These are phyloP conservation scores for Entamoeba histolytica DNA, from an alignment of 208 protist genomes.

Conservation along the genomic window DNA sequence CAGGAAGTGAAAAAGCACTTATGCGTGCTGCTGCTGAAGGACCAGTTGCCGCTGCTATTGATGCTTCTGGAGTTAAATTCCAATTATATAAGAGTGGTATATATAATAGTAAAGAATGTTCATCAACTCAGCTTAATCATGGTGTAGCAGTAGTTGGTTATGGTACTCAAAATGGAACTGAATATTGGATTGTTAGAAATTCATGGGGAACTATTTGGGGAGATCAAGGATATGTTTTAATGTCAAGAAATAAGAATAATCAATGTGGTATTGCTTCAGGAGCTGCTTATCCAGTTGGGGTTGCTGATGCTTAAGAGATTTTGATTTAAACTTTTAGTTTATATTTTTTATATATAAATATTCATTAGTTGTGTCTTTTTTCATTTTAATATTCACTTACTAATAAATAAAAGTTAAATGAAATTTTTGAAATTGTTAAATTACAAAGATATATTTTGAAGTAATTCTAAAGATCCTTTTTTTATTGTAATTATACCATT, in stretches of 20 bases:
- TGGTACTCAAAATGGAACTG: not conserved
- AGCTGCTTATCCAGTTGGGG: not conserved
- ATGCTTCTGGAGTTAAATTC: not conserved
- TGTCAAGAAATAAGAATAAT: not conserved
- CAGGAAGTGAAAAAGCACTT: not conserved
- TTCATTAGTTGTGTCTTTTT: too few species aligned
- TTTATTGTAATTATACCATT: not conserved
- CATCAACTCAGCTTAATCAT: not conserved
- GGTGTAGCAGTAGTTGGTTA: slow-evolving; percentile 9
- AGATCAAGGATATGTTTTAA: not conserved
- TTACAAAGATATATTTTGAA: too few species aligned
- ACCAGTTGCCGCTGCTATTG: not conserved
- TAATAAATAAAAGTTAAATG: too few species aligned
- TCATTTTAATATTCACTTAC: too few species aligned
- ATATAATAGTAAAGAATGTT: not conserved
- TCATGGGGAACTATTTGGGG: not conserved
- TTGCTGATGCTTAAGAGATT: not conserved
- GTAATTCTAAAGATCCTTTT: not conserved
- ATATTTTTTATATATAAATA: too few species aligned
- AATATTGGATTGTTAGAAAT: slow-evolving; percentile 7
- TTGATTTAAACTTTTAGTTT: too few species aligned
- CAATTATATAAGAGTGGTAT: not conserved
- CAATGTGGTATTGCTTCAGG: not conserved
- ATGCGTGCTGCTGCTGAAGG: not conserved
- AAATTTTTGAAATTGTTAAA: too few species aligned